Evolutionary conservation across 75 land plant species (phyloP), one percentile per base, ranked within the genome.

Genomic region (Isoetes taiwanensis): DNA sequence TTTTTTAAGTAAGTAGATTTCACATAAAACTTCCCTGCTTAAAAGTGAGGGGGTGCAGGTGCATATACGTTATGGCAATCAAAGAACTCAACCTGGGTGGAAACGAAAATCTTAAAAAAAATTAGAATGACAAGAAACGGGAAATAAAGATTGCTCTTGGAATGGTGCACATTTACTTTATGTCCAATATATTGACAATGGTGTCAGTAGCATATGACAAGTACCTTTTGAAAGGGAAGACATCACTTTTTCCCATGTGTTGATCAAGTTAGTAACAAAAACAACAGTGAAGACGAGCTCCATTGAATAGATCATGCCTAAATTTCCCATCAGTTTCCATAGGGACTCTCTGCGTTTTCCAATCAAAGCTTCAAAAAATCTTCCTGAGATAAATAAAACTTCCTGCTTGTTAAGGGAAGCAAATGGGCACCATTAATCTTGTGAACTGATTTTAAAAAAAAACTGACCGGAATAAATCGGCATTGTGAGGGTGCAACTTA

Each of bases 191-290:
- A n/a, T n/a, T n/a, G n/a, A n/a, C n/a, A n/a, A 33, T 2, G 5
- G 9, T 12, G 31, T 32, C 17, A 6, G 35, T n/a, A n/a, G n/a
- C n/a, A 9, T 25, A 38, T 24, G 21, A 31, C 12, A 52, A 17
- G 25, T 55, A 93, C 99, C 96, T 84, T 87, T 54, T 94, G 99
- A 61, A 88, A 77, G 54, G 88, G 52, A 3, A 94, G 83, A 74
- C 99, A 94, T 94, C 54, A 94, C 96, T 23, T 80, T 84, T 61
- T 94, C 99, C 99, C 99, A 94, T 0, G 80, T 70, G 14, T 41
- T 31, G 28, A 64, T 85, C 99, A 94, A 84, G 56, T 94, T 94
- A 4, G 77, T 66, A 4, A 94, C 80, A 64, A 81, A 94, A 26
- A 82, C 52, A 23, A 88, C 67, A 17, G 99, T 94, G 24, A 77